A percentile compares a stretch with the other conserved stretches of the same genome.
phyloP scores from a whole-genome alignment of 768 basidiomycete genomes.

The Suillus hirtellus region DNA sequence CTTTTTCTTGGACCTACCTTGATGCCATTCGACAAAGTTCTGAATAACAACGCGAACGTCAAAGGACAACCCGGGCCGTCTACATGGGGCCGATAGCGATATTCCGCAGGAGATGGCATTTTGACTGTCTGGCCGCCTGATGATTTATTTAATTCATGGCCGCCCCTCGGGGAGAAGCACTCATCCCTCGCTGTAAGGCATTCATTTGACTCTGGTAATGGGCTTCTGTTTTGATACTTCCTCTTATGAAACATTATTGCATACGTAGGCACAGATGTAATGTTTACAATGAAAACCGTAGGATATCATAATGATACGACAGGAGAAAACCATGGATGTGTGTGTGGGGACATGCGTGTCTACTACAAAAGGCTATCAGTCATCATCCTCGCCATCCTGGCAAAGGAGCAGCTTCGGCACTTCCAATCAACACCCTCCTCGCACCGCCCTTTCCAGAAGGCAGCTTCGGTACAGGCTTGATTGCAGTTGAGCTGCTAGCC shows the following conservation, averaged over 20 bases:
- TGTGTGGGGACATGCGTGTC: neutral
- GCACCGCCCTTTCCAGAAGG: constrained; percentile 49
- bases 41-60: neutral
- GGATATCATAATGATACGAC: constrained; percentile 13
- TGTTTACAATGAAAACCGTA: constrained; percentile 2
- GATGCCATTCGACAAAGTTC: neutral
- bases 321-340: neutral
- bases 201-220: neutral
- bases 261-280: neutral
- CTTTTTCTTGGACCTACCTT: too few relatives aligned
- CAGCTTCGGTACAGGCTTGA: constrained; percentile 29
- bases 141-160: neutral
- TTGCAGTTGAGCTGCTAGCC: constrained; percentile 5
- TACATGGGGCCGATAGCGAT: neutral
- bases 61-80: neutral
- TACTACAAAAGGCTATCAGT: constrained; percentile 13
- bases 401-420: constrained; percentile 57
- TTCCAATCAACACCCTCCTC: constrained; percentile 66
- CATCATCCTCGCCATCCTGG: constrained; percentile 51
- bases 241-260: neutral
- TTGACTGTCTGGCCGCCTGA: neutral
- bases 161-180: neutral
- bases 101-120: neutral
- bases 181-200: neutral
- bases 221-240: neutral